Percentiles rank a stretch among this genome's conserved stretches.
Evolutionary conservation across 1,284 basidiomycete species (phyloP).

Genomic region (Trichosporon inkin): DNA sequence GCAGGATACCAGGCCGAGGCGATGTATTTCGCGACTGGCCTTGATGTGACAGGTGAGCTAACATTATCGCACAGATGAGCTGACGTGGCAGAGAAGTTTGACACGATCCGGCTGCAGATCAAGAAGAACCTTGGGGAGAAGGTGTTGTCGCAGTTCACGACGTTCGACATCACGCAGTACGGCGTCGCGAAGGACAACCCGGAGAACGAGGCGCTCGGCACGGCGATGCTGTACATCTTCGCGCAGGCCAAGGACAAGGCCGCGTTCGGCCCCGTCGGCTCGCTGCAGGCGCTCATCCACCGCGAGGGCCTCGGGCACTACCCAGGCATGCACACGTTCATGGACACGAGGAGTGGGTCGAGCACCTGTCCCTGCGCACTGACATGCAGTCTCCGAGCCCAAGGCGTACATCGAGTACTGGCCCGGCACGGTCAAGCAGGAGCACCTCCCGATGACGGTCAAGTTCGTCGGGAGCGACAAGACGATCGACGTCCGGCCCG

Average conservation of each 20-base stretch:
- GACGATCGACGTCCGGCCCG: constrained; percentile 11
- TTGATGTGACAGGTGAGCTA: constrained; percentile 21
- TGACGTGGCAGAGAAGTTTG: constrained; percentile 24
- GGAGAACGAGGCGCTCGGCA: constrained; percentile 24
- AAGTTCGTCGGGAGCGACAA: constrained; percentile 14
- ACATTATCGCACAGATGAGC: background rate
- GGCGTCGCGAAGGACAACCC: constrained; percentile 25
- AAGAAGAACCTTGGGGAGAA: constrained; percentile 11
- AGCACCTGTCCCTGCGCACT: background rate
- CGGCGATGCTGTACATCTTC: constrained; percentile 28
- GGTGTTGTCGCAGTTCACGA: constrained; percentile 10
- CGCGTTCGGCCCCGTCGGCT: constrained; percentile 15
- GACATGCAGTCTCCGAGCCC: constrained; percentile 8
- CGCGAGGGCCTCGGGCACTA: constrained; percentile 27
- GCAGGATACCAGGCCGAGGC: constrained; percentile 32
- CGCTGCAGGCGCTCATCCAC: constrained; percentile 15
- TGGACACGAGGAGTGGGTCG: constrained; percentile 10
- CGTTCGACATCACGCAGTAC: constrained; percentile 28
- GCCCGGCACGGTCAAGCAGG: constrained; percentile 16
- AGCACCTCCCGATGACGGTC: constrained; percentile 17
- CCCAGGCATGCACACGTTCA: constrained; percentile 21
- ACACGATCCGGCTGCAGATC: constrained; percentile 26
- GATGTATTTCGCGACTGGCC: constrained; percentile 23
- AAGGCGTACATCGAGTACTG: constrained; percentile 26
- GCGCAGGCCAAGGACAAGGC: constrained; percentile 25